Evolutionary conservation across 345 rosid genomes (phyloP).

Genomic region (Citrus maxima): DNA sequence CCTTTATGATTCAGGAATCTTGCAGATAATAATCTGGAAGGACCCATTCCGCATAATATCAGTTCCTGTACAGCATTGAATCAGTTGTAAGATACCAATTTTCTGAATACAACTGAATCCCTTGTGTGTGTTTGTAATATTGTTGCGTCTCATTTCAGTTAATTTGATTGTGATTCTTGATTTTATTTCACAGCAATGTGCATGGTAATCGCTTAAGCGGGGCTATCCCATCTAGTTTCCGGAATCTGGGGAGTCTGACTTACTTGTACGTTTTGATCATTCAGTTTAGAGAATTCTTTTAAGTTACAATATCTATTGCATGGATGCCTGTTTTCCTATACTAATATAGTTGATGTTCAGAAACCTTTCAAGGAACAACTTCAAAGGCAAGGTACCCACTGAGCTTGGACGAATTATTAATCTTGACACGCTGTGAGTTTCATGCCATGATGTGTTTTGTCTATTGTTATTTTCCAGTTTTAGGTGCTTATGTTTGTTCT

Average conservation of each 20-base stretch:
- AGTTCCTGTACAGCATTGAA: conserved; percentile 89
- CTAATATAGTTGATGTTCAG: conserved; percentile 26
- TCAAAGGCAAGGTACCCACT: conserved; percentile 66
- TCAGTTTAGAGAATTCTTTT: background rate
- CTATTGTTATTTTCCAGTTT: background rate
- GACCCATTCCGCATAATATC: conserved; percentile 78
- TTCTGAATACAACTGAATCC: background rate
- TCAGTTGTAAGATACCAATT: conserved; percentile 58
- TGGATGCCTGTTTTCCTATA: background rate
- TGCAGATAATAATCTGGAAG: conserved; percentile 75
- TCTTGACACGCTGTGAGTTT: conserved; percentile 79
- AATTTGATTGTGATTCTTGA: background rate
- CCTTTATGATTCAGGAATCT: conserved; percentile 58
- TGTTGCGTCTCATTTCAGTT: background rate
- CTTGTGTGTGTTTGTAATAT: background rate
- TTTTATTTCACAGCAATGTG: conserved; percentile 53
- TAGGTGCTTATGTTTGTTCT: background rate
- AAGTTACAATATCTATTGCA: background rate
- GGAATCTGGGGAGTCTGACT: conserved; percentile 75
- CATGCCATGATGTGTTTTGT: background rate
- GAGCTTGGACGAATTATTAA: conserved; percentile 84
- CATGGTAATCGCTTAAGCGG: conserved; percentile 80
- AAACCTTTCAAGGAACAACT: conserved; percentile 72
- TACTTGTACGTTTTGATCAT: conserved; percentile 56
- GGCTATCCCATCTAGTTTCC: conserved; percentile 73